These are phyloP conservation scores for Pholiota molesta DNA, from an alignment of 768 basidiomycete genomes.

Conservation along the genomic window DNA sequence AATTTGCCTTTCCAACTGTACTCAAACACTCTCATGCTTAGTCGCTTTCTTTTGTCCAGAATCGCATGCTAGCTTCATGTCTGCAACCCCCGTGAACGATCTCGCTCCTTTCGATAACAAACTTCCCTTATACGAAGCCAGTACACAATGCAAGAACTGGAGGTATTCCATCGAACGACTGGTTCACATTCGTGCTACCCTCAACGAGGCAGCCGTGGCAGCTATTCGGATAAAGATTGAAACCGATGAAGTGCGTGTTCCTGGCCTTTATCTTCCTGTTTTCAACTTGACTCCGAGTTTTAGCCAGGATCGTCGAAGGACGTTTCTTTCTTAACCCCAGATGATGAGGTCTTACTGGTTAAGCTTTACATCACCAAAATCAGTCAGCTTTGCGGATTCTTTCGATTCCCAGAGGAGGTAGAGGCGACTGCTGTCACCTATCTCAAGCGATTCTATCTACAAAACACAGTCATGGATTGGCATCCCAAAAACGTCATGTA, in stretches of 20 bases:
- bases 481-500: constrained; percentile 99
- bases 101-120: constrained; percentile 22
- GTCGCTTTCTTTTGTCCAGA: neutral
- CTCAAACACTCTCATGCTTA: constrained; percentile 6
- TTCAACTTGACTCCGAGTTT: constrained; percentile 21
- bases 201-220: constrained; percentile 78
- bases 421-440: constrained; percentile 92
- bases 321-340: constrained; percentile 73
- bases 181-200: constrained; percentile 53
- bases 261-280: constrained; percentile 7
- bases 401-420: constrained; percentile 89
- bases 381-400: constrained; percentile 80
- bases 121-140: constrained; percentile 68
- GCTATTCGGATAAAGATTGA: constrained; percentile 81
- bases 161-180: constrained; percentile 78
- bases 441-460: constrained; percentile 94
- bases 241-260: constrained; percentile 63
- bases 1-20: neutral
- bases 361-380: constrained; percentile 88
- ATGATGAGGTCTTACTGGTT: constrained; percentile 88
- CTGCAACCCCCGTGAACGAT: constrained; percentile 5
- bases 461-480: constrained; percentile 99
- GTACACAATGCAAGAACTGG: constrained; percentile 89
- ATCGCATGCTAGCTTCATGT: constrained; percentile 8
- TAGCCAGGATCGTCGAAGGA: constrained; percentile 75